phyloP scores from a whole-genome alignment of 2,329 filamentous ascomycete species.

The Fusarium sp. region DNA sequence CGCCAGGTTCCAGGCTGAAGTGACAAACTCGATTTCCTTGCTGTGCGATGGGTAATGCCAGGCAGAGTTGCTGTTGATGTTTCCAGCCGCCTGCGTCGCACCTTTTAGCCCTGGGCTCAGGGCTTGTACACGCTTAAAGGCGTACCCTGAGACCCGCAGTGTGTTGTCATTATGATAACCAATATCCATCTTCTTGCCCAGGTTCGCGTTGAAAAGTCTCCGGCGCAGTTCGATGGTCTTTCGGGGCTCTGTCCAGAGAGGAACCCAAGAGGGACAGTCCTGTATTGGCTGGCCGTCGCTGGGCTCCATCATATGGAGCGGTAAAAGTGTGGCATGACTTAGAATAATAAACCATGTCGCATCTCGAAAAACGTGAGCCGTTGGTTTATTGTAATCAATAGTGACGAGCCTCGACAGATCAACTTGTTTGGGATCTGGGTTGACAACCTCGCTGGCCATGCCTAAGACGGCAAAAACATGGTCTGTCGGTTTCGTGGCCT shows the following conservation, averaged over 20 bases:
- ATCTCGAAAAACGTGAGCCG: neutral
- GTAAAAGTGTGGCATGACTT: neutral
- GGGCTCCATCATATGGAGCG: neutral
- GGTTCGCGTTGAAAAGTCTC: neutral
- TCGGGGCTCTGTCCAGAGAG: neutral
- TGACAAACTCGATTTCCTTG: neutral
- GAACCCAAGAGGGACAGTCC: neutral
- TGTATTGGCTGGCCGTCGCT: neutral
- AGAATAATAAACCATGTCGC: neutral
- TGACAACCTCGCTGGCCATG: neutral
- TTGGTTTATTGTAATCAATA: neutral
- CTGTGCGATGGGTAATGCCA: neutral
- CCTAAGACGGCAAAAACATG: neutral
- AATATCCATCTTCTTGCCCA: neutral
- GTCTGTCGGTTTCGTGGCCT: neutral
- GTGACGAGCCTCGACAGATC: neutral
- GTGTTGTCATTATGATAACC: neutral
- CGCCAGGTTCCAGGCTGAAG: neutral
- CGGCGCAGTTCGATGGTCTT: neutral
- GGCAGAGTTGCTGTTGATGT: neutral
- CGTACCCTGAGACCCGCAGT: neutral
- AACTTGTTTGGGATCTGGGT: neutral
- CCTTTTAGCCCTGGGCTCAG: neutral
- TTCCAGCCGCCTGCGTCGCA: neutral
- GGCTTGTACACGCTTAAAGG: neutral